A percentile compares a stretch with the other conserved stretches of the same genome.
Evolutionary conservation across 441 rosid species (phyloP).

Genomic region (Populus hybrid): DNA sequence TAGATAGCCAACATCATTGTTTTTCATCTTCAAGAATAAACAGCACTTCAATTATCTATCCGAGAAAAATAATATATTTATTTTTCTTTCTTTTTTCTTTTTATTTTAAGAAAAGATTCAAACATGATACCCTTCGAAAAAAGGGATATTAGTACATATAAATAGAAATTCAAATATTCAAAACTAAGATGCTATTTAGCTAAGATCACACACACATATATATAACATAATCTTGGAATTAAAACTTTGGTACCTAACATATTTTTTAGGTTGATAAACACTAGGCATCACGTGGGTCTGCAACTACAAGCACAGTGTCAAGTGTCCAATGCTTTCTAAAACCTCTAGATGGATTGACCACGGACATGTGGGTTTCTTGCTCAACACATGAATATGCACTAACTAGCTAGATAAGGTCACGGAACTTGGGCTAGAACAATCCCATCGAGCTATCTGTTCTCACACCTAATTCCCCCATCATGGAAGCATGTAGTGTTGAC

Average conservation of each 20-base stretch:
- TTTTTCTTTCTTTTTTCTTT: too few relatives aligned
- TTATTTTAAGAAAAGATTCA: too few relatives aligned
- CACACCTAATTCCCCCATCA: conserved; percentile 19
- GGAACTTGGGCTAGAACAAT: conserved; percentile 9
- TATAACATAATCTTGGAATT: background rate
- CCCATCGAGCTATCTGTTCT: conserved; percentile 21
- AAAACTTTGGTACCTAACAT: background rate
- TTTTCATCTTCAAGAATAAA: too few relatives aligned
- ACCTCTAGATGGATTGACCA: background rate
- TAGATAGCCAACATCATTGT: too few relatives aligned
- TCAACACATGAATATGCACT: background rate
- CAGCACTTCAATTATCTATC: too few relatives aligned
- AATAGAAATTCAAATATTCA: background rate
- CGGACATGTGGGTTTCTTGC: background rate
- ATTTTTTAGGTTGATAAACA: background rate
- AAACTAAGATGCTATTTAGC: background rate
- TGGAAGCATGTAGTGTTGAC: background rate
- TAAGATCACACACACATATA: background rate
- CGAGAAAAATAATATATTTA: too few relatives aligned
- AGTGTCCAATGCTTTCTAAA: background rate
- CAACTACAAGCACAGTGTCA: background rate
- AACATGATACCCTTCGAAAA: background rate
- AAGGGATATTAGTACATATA: background rate
- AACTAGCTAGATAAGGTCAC: background rate
- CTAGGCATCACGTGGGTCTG: background rate